Conservation (phyloP, 805 yeast genomes). For the Schwanniomyces pseudopolymorphus region DNA sequence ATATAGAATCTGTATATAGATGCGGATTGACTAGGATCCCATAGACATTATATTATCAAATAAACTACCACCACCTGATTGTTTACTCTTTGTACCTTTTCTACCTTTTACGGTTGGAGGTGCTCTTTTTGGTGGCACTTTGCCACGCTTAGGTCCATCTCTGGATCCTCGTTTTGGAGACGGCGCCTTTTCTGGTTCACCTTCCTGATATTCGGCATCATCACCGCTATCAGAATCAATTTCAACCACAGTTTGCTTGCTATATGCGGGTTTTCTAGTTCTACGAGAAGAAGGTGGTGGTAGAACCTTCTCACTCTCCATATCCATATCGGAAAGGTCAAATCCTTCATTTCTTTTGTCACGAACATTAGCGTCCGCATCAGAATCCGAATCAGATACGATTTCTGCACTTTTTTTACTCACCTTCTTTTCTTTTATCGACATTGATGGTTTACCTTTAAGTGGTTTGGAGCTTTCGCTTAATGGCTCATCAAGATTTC, state of each 20-base stretch:
- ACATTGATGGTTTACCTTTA: background rate
- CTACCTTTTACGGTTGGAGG: slow-evolving; percentile 3
- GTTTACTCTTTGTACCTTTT: slow-evolving; percentile 4
- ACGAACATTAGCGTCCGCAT: background rate
- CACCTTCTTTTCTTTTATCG: background rate
- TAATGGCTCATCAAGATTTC: background rate
- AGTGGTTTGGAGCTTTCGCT: background rate
- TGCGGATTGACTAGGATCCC: background rate
- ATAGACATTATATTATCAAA: slow-evolving; percentile 7
- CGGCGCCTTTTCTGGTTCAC: background rate
- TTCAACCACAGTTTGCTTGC: background rate
- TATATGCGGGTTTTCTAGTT: background rate
- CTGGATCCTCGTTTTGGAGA: background rate
- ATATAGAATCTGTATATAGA: slow-evolving; percentile 1
- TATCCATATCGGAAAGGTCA: background rate
- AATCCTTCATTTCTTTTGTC: background rate
- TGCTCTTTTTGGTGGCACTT: background rate
- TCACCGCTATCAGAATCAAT: slow-evolving; percentile 7
- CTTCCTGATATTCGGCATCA: slow-evolving; percentile 1
- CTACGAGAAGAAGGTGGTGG: background rate
- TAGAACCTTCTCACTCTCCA: background rate
- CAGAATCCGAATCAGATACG: slow-evolving; percentile 4
- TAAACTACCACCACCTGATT: slow-evolving; percentile 5
- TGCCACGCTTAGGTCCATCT: background rate
- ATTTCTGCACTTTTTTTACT: background rate